Base-by-base conservation (phyloP, 768 basidiomycete species). In the Zangia roseola region DNA sequence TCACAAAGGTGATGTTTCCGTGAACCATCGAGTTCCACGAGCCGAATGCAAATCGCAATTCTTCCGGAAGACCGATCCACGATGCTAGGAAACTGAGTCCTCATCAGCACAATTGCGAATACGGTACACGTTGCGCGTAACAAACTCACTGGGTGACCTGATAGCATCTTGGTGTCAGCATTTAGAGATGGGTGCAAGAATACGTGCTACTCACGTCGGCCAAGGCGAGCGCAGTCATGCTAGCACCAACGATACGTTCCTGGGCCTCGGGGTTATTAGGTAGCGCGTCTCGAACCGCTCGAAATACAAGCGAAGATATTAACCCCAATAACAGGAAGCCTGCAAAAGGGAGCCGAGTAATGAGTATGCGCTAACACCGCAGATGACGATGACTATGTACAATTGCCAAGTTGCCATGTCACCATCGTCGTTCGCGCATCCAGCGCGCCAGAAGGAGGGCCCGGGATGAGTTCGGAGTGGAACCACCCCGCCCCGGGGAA, bases 11-110 rank as follows among this genome's bases (percentile, higher is more conserved):
- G 60, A 89, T 83, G 58, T 90, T 91, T 28, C 88, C 88, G 55
- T 90, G 88, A 0, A 82, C 86, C 74, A 79, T 84, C 23, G 74
- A 61, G 64, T 89, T 90, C 89, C 88, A 91, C 13, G 61, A 57
- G 8, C 62, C 62, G 30, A 78, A 70, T 23, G 72, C 68, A 50
- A 74, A 82, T 40, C 74, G 74, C 53, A 87, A 64, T 23, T 78
- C 70, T 28, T 66, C 55, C 1, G 89, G 89, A 24, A 89, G 75
- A 8, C 77, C 77, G 33, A 79, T 45, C 57, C 82, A 76, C 14
- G 83, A 81, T 26, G 72, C 75, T 16, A 70, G 59, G 53, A 90
- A 78, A 60, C 88, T 90, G 53, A 35, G 34, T 42, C 45, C 53
- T 25, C 55, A 28, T 47, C 34, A 60, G 34, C 14, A 51, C 52